A percentile compares a stretch with the other conserved stretches of the same genome.
Conservation (phyloP, 2,329 filamentous ascomycete species). For the Nemania bipapillata region DNA sequence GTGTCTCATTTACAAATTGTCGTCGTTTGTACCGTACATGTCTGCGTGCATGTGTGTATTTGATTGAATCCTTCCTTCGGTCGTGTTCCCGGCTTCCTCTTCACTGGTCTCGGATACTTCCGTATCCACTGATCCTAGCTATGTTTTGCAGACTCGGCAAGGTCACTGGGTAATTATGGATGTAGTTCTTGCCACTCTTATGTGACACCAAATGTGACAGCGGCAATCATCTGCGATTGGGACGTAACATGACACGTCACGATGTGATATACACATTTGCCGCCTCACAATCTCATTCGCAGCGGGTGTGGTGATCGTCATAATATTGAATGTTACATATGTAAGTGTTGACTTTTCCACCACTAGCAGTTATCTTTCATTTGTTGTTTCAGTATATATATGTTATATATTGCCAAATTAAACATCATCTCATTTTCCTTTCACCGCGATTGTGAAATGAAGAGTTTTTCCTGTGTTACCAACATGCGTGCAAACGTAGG, state of each 20-base stretch:
- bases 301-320: neutral
- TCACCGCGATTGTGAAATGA: neutral
- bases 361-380: neutral
- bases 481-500: neutral
- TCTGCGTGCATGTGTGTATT: no score
- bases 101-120: neutral
- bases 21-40: neutral
- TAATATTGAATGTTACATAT: neutral
- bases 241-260: neutral
- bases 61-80: no score
- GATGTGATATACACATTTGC: neutral
- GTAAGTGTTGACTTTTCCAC: neutral
- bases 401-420: neutral
- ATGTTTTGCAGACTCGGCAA: neutral
- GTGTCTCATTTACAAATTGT: neutral
- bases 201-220: neutral
- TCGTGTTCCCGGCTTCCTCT: neutral
- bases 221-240: neutral
- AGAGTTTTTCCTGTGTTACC: neutral
- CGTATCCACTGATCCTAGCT: neutral
- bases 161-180: no score
- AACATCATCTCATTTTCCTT: neutral
- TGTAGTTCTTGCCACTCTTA: neutral
- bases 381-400: neutral
- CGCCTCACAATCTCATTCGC: neutral